Base-by-base conservation (phyloP, 257 asterid species). In the Forsythia suspensa region DNA sequence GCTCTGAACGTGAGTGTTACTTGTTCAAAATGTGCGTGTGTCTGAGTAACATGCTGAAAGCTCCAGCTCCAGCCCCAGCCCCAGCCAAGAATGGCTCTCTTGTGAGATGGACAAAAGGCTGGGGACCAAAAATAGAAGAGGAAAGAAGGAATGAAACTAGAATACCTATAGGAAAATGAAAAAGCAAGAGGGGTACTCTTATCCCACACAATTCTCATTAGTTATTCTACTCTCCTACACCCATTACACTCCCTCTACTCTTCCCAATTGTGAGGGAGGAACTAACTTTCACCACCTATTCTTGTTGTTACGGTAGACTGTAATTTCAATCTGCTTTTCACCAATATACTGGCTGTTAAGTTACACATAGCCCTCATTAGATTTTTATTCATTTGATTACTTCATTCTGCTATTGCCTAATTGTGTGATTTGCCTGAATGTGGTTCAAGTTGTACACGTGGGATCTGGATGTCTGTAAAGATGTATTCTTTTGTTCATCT, bases 51-150 rank as follows among this genome's bases (percentile, higher is more conserved):
- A 80, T 89, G 85, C 80, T 57, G 66, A 57, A 29, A 79, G 67
- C 79, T 91, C 24, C 24, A 24, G 24, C 24, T 29, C 90, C 90
- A 85, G 87, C 89, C 87, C 66, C 29, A 55, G 16, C 65, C 24
- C 61, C 74, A 80, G 79, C 86, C 86, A 90, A 85, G 90, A 88
- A 90, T 88, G 92, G 92, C 86, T 85, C 82, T 81, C 90, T 84
- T 88, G 90, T 92, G 97, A 90, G 88, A 86, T 78, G 81, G 92
- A 87, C 89, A 77, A 85, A 88, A 81, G 88, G 24, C 76, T 76
- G 72, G 90, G 92, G 89, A 81, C 91, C 90, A 91, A 70, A 83
- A 72, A 74, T 69, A 76, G 79, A 80, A 48, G 73, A 37, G 70
- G 86, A 82, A 81, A 76, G 36, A 81, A 79, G 79, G 79, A 72